These are phyloP conservation scores for Tetradesmus obliquus DNA, from an alignment of 139 green algal genomes.

Conservation along the genomic window DNA sequence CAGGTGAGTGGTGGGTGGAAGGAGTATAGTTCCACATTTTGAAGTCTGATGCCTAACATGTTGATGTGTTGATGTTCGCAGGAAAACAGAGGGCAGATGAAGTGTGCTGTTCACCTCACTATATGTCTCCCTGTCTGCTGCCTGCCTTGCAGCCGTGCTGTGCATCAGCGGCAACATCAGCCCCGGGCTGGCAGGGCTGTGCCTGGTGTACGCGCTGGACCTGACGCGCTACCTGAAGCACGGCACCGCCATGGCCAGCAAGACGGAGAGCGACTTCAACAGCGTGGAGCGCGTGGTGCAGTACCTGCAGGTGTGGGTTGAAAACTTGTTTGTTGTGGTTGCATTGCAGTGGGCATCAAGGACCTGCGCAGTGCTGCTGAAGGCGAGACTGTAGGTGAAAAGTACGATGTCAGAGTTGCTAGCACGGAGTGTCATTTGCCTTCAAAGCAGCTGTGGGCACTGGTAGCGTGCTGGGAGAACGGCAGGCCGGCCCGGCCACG, in stretches of 20 bases:
- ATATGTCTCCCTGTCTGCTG: not conserved
- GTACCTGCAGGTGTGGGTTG: conserved; percentile 63
- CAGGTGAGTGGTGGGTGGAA: no score
- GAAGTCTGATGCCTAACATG: no score
- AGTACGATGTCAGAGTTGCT: no score
- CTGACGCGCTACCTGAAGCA: conserved; percentile 90
- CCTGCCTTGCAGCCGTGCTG: conserved; percentile 44
- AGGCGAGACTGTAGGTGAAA: no score
- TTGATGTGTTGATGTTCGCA: no score
- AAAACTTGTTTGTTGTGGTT: not conserved
- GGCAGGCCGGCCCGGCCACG: no score
- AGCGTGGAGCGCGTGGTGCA: conserved; percentile 91
- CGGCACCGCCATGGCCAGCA: conserved; percentile 80
- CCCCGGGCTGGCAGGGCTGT: conserved; percentile 73
- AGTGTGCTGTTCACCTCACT: not conserved
- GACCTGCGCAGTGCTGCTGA: not conserved
- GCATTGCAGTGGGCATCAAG: not conserved
- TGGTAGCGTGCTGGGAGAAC: no score
- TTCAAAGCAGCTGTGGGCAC: no score
- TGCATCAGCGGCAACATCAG: conserved; percentile 54
- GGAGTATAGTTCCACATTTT: no score
- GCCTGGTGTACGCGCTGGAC: conserved; percentile 81
- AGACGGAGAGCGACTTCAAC: conserved; percentile 94
- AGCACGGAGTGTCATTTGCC: no score
- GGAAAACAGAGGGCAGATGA: no score